Percentiles rank a stretch among this genome's conserved stretches.
Evolutionary conservation across 768 basidiomycete genomes (phyloP).

Genomic region (Suillus fuscotomentosus): DNA sequence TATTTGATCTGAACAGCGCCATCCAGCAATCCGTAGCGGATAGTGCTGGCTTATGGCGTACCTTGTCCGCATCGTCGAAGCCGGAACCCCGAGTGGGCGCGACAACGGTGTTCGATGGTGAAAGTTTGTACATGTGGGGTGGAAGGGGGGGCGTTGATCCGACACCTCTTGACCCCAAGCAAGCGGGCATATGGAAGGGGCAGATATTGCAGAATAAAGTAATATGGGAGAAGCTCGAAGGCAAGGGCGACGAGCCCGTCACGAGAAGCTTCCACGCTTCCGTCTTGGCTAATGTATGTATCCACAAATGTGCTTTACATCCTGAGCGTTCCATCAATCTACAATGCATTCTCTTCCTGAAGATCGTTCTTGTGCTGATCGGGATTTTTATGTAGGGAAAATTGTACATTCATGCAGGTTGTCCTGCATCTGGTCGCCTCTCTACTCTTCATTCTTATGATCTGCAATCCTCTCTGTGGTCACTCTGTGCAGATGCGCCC

Average conservation of each 20-base stretch:
- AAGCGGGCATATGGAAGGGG: conserved; percentile 31
- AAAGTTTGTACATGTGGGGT: conserved; percentile 41
- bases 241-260: conserved; percentile 31
- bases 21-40: conserved; percentile 1
- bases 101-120: conserved; percentile 17
- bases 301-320: not conserved
- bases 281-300: conserved; percentile 27
- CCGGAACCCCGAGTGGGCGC: conserved; percentile 25
- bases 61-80: conserved; percentile 20
- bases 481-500: conserved; percentile 34
- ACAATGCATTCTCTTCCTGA: not conserved
- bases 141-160: conserved; percentile 42
- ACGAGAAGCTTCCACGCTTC: conserved; percentile 37
- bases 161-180: conserved; percentile 31
- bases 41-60: conserved; percentile 15
- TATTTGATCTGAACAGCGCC: conserved; percentile 18
- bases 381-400: conserved; percentile 19
- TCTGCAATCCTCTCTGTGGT: conserved; percentile 28
- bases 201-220: conserved; percentile 8
- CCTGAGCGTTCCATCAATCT: not conserved
- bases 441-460: conserved; percentile 34
- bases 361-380: not conserved
- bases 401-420: conserved; percentile 41
- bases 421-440: conserved; percentile 36
- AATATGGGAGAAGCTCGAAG: conserved; percentile 30